Evolutionary conservation across 495 filamentous ascomycete species (phyloP).

Genomic region (Aspergillus asperescens): DNA sequence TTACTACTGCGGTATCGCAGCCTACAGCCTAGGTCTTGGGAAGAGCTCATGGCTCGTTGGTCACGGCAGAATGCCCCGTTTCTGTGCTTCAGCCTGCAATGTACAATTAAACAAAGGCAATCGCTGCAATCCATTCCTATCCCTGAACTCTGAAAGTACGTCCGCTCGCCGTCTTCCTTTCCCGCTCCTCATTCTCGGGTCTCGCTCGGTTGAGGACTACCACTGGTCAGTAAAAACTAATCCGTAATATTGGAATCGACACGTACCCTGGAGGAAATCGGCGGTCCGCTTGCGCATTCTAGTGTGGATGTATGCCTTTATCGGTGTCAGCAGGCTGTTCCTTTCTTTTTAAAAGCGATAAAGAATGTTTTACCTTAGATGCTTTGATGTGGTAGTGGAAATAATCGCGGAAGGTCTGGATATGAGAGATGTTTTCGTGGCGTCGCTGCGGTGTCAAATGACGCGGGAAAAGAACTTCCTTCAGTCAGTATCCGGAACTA

Average conservation of each 20-base stretch:
- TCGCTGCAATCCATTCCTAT: conserved; percentile 24
- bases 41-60: not conserved
- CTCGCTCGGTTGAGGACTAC: conserved; percentile 83
- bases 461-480: conserved; percentile 84
- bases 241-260: not conserved
- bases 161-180: conserved; percentile 96
- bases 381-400: conserved; percentile 99
- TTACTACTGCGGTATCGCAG: too few relatives aligned
- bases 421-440: conserved; percentile 93
- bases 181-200: conserved; percentile 93
- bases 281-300: conserved; percentile 95
- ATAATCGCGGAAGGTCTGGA: conserved; percentile 99
- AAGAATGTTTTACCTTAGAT: conserved; percentile 59
- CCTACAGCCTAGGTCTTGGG: conserved; percentile 7
- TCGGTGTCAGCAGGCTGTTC: conserved; percentile 14
- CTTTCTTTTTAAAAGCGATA: not conserved
- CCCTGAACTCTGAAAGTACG: conserved; percentile 80
- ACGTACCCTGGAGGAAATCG: conserved; percentile 90
- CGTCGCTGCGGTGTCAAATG: conserved; percentile 86
- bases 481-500: not conserved
- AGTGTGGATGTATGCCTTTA: conserved; percentile 90
- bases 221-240: conserved; percentile 24
- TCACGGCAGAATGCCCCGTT: conserved; percentile 5
- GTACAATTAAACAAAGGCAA: conserved; percentile 10
- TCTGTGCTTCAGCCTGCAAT: conserved; percentile 10